Conservation (phyloP, 208 protist genomes). For the Leishmania guyanensis region DNA sequence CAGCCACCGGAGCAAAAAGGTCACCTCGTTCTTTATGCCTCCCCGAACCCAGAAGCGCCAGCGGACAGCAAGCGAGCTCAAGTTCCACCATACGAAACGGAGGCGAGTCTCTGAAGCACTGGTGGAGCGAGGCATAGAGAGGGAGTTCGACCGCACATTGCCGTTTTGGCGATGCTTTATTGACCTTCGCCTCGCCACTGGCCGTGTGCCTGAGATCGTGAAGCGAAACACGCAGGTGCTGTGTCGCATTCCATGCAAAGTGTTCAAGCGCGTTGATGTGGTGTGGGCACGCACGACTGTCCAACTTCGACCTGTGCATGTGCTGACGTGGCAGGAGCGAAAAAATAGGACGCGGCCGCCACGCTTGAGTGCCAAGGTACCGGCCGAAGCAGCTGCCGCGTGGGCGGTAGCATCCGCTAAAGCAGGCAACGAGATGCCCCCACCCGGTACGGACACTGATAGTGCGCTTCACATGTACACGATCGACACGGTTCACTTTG, state of each 20-base stretch:
- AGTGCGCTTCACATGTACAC: neutral
- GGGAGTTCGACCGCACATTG: constrained; percentile 62
- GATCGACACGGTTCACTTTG: constrained; percentile 80
- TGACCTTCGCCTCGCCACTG: constrained; percentile 37
- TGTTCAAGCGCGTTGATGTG: constrained; percentile 69
- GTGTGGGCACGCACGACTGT: constrained; percentile 64
- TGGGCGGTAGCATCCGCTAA: neutral
- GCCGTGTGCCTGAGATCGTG: constrained; percentile 35
- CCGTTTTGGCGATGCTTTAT: constrained; percentile 74
- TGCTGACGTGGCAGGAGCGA: constrained; percentile 6
- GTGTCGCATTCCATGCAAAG: constrained; percentile 44
- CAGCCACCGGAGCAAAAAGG: neutral
- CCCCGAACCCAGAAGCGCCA: neutral
- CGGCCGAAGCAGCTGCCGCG: neutral
- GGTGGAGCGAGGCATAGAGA: constrained; percentile 41
- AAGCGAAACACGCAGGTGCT: constrained; percentile 32
- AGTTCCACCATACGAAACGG: neutral
- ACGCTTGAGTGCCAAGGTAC: neutral
- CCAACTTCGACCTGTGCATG: constrained; percentile 14
- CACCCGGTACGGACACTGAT: neutral
- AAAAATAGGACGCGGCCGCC: neutral
- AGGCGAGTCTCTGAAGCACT: constrained; percentile 36
- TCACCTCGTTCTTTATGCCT: neutral
- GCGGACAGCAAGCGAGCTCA: constrained; percentile 1
- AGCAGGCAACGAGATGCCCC: too few relatives aligned